Base-by-base conservation (phyloP, 2,329 filamentous ascomycete genomes). In the Cercospora citrullina region DNA sequence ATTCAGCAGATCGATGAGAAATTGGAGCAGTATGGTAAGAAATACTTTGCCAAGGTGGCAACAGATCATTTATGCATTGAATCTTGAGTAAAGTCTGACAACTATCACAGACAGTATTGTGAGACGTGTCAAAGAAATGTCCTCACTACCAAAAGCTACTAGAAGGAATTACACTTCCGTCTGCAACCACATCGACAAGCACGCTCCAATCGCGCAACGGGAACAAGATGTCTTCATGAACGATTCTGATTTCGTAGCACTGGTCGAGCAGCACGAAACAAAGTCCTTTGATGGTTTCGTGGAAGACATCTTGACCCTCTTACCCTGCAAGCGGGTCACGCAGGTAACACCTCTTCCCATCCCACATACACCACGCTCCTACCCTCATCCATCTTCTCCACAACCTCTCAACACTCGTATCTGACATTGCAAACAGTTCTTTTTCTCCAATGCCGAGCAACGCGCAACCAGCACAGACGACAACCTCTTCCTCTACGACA, bases 91-190 rank as follows among this genome's bases (percentile, higher is more conserved):
- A 42, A 28, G 26, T 36, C 21, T 61, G 33, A 55, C 45, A 18
- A 14, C 16, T 9, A n/a, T 26, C 9, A 51, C 45, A 69, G 79
- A 82, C 57, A 77, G 80, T 61, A 73, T 81, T 0, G 75, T 81
- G 7, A 79, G 80, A 61, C 79, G 81, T 66, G 77, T 77, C 1
- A 64, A 78, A 7, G 74, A 73, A 7, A 73, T 81, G 0, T 75
- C 77, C 18, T 73, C 77, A 0, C 80, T 82, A 42, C 78, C 80
- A 31, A 76, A 72, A 42, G 80, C 80, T 1, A 78, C 76, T 12
- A 74, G 79, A 14, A 78, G 80, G 12, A 80, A 82, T 55, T 81
- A 81, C 60, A 73, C 75, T 14, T 79, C 76, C 31, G 76, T 82
- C 0, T 70, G 77, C 5, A 75, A 76, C 2, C 81, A 79, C 63